Base-by-base conservation (phyloP, 331 rosid genomes). In the Quercus tomentella region DNA sequence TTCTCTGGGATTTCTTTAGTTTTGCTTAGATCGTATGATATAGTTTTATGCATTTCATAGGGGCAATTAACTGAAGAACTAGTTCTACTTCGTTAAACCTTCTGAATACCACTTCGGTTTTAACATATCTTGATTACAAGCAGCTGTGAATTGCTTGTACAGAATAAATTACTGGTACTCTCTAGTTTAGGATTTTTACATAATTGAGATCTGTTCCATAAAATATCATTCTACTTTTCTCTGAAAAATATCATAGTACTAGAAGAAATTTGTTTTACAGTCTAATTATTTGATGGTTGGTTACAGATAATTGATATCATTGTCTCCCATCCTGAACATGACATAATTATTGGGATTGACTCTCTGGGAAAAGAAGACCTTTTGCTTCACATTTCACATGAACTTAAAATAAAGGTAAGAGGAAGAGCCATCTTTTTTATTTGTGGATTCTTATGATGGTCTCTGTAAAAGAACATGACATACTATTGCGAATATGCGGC, bases 351-450 rank as follows among this genome's bases (percentile, higher is more conserved):
- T 72, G 93, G 87, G 73, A 83, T 92, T 35, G 90, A 90, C 83
- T 65, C 86, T 78, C 55, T 90, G 72, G 97, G 97, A 21, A 92
- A 92, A 79, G 97, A 92, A 83, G 92, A 92, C 78, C 94, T 90
- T 33, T 79, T 92, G 82, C 84, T 85, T 73, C 88, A 84, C 77
- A 87, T 90, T 66, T 73, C 94, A 45, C 72, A 54, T 31, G 89
- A 41, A 20, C 94, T 92, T 68, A 62, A 86, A 49, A 86, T 89
- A 26, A 87, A 87, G 97, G 97, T 90, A 71, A 56, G 21, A 41
- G 35, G n/a, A 21, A 56, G 45, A 7, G 41, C 41, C n/a, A 56
- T 23, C 14, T 21, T 17, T 45, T 56, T 49, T 7, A 31, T 21
- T 37, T 74, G 37, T 22, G 18, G 21, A 57, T 74, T 35, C 22